Evolutionary conservation across 2,329 filamentous ascomycete genomes (phyloP).

Genomic region (Trichoderma endophyticum): DNA sequence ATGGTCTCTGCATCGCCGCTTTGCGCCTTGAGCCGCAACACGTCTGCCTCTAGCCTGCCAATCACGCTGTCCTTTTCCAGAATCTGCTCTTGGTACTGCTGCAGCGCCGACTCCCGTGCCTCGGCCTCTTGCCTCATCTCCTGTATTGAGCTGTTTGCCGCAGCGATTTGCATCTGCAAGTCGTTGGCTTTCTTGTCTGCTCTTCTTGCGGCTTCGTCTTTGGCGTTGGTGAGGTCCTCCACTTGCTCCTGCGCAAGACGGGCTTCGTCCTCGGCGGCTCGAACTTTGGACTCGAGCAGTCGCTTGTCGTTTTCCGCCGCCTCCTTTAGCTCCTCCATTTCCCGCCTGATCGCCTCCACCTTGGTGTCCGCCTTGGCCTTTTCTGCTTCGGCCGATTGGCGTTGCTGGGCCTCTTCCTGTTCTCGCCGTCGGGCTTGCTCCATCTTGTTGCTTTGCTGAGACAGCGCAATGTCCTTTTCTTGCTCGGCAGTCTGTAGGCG

Average conservation of each 20-base stretch:
- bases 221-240: slow-evolving; percentile 63
- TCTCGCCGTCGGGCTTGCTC: slow-evolving; percentile 75
- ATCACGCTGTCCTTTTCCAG: slow-evolving; percentile 67
- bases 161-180: slow-evolving; percentile 50
- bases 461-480: slow-evolving; percentile 74
- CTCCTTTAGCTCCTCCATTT: slow-evolving; percentile 52
- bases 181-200: slow-evolving; percentile 54
- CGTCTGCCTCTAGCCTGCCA: slow-evolving; percentile 75
- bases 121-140: slow-evolving; percentile 60
- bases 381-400: slow-evolving; percentile 57
- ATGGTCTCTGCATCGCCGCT: slow-evolving; percentile 84
- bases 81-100: slow-evolving; percentile 63
- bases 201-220: slow-evolving; percentile 67
- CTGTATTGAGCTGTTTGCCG: slow-evolving; percentile 47
- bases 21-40: slow-evolving; percentile 79
- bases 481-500: slow-evolving; percentile 83
- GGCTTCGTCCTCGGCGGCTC: slow-evolving; percentile 71
- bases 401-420: slow-evolving; percentile 77
- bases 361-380: slow-evolving; percentile 49
- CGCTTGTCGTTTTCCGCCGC: slow-evolving; percentile 54
- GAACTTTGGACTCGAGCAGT: slow-evolving; percentile 64
- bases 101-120: slow-evolving; percentile 53
- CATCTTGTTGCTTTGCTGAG: slow-evolving; percentile 80
- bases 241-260: slow-evolving; percentile 74
- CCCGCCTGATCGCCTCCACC: slow-evolving; percentile 47